These are phyloP conservation scores for Sugiyamaella floridensis DNA, from an alignment of 805 yeast species.

Conservation along the genomic window DNA sequence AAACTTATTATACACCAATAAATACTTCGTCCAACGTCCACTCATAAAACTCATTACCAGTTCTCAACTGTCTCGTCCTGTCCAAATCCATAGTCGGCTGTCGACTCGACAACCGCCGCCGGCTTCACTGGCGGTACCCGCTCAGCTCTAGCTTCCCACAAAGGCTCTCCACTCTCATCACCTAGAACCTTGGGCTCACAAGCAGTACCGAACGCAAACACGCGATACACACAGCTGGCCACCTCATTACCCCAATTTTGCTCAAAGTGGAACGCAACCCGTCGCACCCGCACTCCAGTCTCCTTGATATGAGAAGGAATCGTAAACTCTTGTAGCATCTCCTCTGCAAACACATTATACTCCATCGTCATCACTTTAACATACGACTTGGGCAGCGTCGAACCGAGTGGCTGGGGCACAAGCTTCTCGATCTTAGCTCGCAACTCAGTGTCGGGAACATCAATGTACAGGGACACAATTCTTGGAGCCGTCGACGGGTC, in stretches of 20 bases:
- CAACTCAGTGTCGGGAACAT: slow-evolving; percentile 13
- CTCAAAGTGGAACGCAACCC: slow-evolving; percentile 22
- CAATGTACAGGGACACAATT: slow-evolving; percentile 25
- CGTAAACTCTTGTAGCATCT: slow-evolving; percentile 18
- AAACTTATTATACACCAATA: not conserved
- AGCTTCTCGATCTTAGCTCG: not conserved
- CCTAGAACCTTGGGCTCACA: not conserved
- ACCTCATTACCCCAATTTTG: slow-evolving; percentile 30
- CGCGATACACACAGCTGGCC: slow-evolving; percentile 29
- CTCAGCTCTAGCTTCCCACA: not conserved
- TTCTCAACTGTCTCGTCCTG: not conserved
- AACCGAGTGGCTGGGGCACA: not conserved
- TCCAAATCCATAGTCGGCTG: slow-evolving; percentile 3
- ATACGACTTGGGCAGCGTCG: slow-evolving; percentile 12
- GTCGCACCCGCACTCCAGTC: slow-evolving; percentile 11
- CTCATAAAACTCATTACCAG: not conserved
- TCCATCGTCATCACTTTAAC: slow-evolving; percentile 18
- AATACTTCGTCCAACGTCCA: not conserved
- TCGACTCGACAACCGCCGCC: not conserved
- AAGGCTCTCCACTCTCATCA: not conserved
- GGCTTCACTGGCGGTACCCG: not conserved
- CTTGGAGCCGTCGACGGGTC: slow-evolving; percentile 26
- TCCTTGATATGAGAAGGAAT: slow-evolving; percentile 15
- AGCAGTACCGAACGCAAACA: slow-evolving; percentile 23
- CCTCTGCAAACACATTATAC: slow-evolving; percentile 19